Evolutionary conservation across 148 eudicot genomes (phyloP), one percentile per base, ranked within the genome.

Genomic region (Cornus kousa): DNA sequence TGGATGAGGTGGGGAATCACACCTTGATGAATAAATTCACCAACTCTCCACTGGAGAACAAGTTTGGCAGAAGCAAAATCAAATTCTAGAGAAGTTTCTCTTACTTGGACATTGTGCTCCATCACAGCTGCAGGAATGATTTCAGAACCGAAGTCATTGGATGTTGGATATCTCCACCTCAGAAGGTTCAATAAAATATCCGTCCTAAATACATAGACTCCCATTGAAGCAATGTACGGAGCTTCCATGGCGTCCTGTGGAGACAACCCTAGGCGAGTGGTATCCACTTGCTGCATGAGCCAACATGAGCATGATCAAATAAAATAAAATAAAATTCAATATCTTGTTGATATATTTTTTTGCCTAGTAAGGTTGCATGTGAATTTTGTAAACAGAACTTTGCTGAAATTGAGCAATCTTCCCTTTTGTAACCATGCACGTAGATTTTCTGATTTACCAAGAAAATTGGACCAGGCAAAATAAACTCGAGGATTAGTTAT

Each of bases 181-280:
- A 96, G 78, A 73, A 96, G 94, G 80, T 92, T 89, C 70, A 94
- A 86, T 24, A 96, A 82, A 20, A 91, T 88, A 65, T 96, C 95
- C 57, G 84, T 94, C 81, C 73, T 91, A 73, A 96, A 96, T 46
- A 93, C 91, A 70, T 96, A 94, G 33, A 96, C 94, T 75, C 97
- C 99, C 99, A 96, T 96, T n/a, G 99, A 96, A 80, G 97, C 99
- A 79, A 94, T 92, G 83, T 90, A 92, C 28, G 98, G 99, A 74
- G 85, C 85, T 50, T 60, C 81, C 50, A 53, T 66, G 13, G 99
- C 98, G 33, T 92, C 95, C 80, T 89, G 80, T 5, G 67, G 84
- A 72, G 95, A 90, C 69, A 94, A 77, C 71, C 99, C 99, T 2
- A 97, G 82, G 55, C 92, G 85, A 80, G 93, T 85, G 12, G 97